Evolutionary conservation across 495 filamentous ascomycete genomes (phyloP).

Genomic region (Penicillium fimorum): DNA sequence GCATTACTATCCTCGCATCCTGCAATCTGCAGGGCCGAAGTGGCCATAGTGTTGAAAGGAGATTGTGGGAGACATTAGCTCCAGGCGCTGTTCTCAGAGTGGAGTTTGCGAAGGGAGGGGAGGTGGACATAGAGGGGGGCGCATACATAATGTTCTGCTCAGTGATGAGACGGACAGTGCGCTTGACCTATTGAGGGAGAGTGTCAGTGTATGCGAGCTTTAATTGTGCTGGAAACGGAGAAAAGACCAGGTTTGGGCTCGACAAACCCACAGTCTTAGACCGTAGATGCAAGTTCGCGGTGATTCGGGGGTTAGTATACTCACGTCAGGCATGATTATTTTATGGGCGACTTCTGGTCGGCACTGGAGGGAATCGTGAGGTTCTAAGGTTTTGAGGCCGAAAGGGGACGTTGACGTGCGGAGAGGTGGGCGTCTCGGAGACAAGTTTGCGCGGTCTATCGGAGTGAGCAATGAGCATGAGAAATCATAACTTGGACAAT

Average conservation of each 20-base stretch:
- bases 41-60: not conserved
- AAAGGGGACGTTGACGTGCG: not conserved
- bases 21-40: not conserved
- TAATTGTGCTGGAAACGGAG: not conserved
- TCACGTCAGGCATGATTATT: conserved; percentile 48
- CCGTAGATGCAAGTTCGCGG: not conserved
- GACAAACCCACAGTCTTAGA: not conserved
- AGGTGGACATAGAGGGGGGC: conserved; percentile 9
- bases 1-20: not conserved
- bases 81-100: not conserved
- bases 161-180: conserved; percentile 87
- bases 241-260: not conserved
- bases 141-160: conserved; percentile 85
- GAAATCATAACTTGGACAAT: not conserved
- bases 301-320: conserved; percentile 17
- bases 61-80: not conserved
- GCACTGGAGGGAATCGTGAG: not conserved
- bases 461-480: not conserved
- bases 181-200: conserved; percentile 61
- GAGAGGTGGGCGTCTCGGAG: conserved; percentile 1
- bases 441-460: conserved; percentile 7
- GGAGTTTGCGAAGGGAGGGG: conserved; percentile 4
- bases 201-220: conserved; percentile 5
- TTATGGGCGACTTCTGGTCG: not conserved
- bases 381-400: not conserved